Evolutionary conservation across 2,329 filamentous ascomycete genomes (phyloP), one percentile per base, ranked within the genome.

Genomic region (Paraphaeosphaeria sporulosa): DNA sequence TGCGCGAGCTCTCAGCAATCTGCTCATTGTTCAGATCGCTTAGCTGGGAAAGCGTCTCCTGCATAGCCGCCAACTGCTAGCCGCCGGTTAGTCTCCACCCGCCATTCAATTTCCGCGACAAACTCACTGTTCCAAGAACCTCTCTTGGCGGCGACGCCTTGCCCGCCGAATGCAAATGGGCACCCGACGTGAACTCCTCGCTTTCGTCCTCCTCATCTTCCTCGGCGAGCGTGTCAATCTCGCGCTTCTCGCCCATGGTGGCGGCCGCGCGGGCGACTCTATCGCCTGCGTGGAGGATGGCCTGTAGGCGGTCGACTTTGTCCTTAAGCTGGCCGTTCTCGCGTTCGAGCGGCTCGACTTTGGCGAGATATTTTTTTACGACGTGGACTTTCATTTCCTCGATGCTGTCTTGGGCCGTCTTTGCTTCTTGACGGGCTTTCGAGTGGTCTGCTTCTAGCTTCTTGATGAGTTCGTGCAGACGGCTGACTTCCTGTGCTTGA

Each of bases 21-120:
- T 68, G 70, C 8, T 76, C 74, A 27, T 77, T 71, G 51, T 78
- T 78, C 6, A 78, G 64, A 25, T 76, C 74, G 30, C 61, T 68
- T 7, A 78, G 71, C 58, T 78, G 75, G 7, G 66, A 69, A 3
- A 78, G 57, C 5, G 75, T 74, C 61, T 73, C 70, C 60, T 76
- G 72, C 75, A 78, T 78, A 48, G 72, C 73, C 57, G 75, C 75
- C 63, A 78, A 72, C 75, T 78, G 75, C 74, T 76, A 70, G 60
- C 67, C 62, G 63, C 62, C 63, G 60, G 70, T 77, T 67, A 77
- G 75, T 32, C n/a, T 40, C 49, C 21, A 15, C 36, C 36, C 21
- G 6, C 30, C 30, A 58, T 54, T 48, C 50, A 27, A 38, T 34
- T 46, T 36, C 32, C 21, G 34, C 23, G 19, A 56, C 42, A 27